These are phyloP conservation scores for Corchorus olitorius DNA, from an alignment of 345 rosid genomes.

Conservation along the genomic window DNA sequence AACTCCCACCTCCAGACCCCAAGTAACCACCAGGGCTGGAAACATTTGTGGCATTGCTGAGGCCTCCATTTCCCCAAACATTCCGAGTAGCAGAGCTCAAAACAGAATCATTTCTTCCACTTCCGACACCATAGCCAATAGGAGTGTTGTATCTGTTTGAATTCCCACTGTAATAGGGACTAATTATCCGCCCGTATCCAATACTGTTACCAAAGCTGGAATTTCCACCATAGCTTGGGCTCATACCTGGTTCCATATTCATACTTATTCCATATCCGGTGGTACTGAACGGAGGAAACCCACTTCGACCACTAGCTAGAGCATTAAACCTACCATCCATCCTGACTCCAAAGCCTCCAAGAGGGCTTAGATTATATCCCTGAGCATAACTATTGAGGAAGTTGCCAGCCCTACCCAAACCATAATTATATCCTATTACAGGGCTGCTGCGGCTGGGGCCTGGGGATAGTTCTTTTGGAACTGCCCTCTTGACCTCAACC, in stretches of 20 bases:
- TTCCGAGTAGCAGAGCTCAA: slow-evolving; percentile 59
- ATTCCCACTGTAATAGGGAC: slow-evolving; percentile 57
- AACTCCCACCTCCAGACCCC: slow-evolving; percentile 56
- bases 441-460: slow-evolving; percentile 77
- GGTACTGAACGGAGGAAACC: slow-evolving; percentile 54
- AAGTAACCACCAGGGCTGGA: slow-evolving; percentile 48
- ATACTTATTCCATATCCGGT: slow-evolving; percentile 68
- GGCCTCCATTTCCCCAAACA: slow-evolving; percentile 83
- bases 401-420: slow-evolving; percentile 69
- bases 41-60: slow-evolving; percentile 40
- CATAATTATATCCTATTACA: slow-evolving; percentile 62
- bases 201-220: slow-evolving; percentile 59
- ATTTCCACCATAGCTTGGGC: slow-evolving; percentile 61
- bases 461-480: slow-evolving; percentile 77
- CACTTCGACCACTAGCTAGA: slow-evolving; percentile 60
- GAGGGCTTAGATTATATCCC: slow-evolving; percentile 55
- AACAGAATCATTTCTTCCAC: slow-evolving; percentile 59
- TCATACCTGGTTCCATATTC: slow-evolving; percentile 70
- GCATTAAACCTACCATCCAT: slow-evolving; percentile 75
- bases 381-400: slow-evolving; percentile 72
- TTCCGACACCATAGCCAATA: slow-evolving; percentile 54
- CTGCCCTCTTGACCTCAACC: slow-evolving; percentile 99
- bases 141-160: slow-evolving; percentile 73
- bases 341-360: slow-evolving; percentile 63
- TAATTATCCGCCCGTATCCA: slow-evolving; percentile 64